Evolutionary conservation across 1,284 basidiomycete species (phyloP), one percentile per base, ranked within the genome.

Genomic region (Melampsora americana): DNA sequence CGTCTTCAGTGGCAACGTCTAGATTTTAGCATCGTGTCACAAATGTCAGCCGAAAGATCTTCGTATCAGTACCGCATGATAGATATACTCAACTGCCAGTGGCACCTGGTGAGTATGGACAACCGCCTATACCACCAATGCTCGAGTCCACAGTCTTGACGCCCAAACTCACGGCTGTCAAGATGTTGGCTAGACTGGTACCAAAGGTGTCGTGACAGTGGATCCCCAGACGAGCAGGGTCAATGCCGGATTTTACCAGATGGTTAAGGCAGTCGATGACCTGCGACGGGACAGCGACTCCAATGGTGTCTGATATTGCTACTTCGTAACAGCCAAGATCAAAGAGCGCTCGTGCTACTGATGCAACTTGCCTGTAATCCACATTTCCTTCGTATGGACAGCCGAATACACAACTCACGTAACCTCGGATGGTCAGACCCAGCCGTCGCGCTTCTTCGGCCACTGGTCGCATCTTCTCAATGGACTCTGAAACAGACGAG

Each of bases 241-340:
- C 85, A 2, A 93, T 84, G 42, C 85, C 86, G 78, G 86, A 87
- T 69, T 70, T 68, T 79, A 87, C 86, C 7, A 92, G 89, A 32
- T 88, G 88, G 77, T 89, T 87, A 76, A 96, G 85, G 84, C 95
- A 87, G 70, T 85, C 84, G 20, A 85, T 82, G 73, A 95, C 87
- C 28, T 87, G 87, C 20, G 85, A 83, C 0, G 93, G 92, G 64
- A 90, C 92, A 0, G 91, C 95, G 42, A 88, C 88, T 0, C 95
- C 95, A 1, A 93, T 92, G 1, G 94, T 98, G 83, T 98, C 95
- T 0, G 93, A 93, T 42, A 97, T 84, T 78, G 90, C 92, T 67
- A 97, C 88, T 82, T 98, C 92, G 83, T 95, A 96, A 82, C 93
- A 95, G 0, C 94, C 95, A 90, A 96, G 95, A 77, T 93, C 88